A percentile compares a stretch with the other conserved stretches of the same genome.
Evolutionary conservation across 148 eudicot genomes (phyloP).

Genomic region (Chenopodium berlandieri): DNA sequence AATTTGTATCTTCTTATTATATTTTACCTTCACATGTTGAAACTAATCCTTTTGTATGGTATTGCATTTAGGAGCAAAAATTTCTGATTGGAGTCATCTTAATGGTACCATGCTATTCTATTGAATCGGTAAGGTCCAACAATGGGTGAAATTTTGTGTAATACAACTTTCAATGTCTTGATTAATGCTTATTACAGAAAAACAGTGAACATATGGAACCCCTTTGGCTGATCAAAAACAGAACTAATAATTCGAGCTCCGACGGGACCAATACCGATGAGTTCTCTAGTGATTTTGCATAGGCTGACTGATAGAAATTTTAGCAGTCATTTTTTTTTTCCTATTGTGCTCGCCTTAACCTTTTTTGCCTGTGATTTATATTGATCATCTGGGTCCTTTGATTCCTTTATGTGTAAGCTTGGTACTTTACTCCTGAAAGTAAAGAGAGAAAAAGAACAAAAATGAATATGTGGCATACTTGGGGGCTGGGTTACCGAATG

Average conservation of each 20-base stretch:
- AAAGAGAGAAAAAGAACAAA: background rate
- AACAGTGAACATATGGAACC: background rate
- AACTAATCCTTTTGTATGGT: slow-evolving; percentile 9
- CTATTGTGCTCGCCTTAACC: background rate
- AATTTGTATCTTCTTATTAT: background rate
- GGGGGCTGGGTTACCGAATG: background rate
- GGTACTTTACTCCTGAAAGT: background rate
- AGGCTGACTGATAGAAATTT: background rate
- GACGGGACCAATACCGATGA: background rate
- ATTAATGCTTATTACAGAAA: background rate
- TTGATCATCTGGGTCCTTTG: background rate
- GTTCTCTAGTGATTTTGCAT: background rate
- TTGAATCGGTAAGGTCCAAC: slow-evolving; percentile 80
- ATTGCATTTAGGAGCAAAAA: slow-evolving; percentile 80
- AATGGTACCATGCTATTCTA: slow-evolving; percentile 95
- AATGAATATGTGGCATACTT: too few species aligned
- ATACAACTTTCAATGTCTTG: background rate
- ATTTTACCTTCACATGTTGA: background rate
- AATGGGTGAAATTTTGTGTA: background rate
- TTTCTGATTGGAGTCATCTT: slow-evolving; percentile 89
- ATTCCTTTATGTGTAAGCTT: too few species aligned
- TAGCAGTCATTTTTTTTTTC: background rate
- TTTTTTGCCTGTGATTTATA: background rate
- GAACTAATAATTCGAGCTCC: background rate
- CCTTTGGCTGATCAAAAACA: background rate